A percentile compares a stretch with the other conserved stretches of the same genome.
phyloP scores from a whole-genome alignment of 1,284 basidiomycete species.

The Boletellus sp. region DNA sequence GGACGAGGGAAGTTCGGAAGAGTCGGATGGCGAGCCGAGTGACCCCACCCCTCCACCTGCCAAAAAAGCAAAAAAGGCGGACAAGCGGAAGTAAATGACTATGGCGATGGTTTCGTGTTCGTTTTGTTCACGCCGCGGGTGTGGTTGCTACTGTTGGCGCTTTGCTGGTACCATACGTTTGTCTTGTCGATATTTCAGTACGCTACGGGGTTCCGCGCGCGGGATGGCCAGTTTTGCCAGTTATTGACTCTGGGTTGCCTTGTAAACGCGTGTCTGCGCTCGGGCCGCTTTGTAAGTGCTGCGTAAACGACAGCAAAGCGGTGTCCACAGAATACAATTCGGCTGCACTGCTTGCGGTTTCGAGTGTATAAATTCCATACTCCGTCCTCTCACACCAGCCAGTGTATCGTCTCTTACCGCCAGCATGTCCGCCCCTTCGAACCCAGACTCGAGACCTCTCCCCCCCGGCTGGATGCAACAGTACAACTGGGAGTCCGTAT shows the following conservation, averaged over 20 bases:
- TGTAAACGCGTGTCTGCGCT: slow-evolving; percentile 14
- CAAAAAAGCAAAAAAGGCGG: slow-evolving; percentile 35
- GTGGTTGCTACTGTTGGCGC: slow-evolving; percentile 6
- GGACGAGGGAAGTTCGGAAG: slow-evolving; percentile 30
- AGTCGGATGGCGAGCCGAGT: slow-evolving; percentile 12
- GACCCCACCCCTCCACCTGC: slow-evolving; percentile 34
- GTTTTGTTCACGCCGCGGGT: slow-evolving; percentile 8
- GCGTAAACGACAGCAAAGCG: slow-evolving; percentile 35
- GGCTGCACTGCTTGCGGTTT: slow-evolving; percentile 19
- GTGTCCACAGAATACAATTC: slow-evolving; percentile 29
- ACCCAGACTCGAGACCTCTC: slow-evolving; percentile 60
- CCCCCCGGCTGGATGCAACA: slow-evolving; percentile 70
- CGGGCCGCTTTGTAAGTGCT: slow-evolving; percentile 20
- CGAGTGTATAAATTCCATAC: slow-evolving; percentile 28
- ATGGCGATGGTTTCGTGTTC: slow-evolving; percentile 3
- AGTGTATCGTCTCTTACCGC: slow-evolving; percentile 4
- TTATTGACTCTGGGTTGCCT: slow-evolving; percentile 5
- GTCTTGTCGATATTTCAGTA: slow-evolving; percentile 31
- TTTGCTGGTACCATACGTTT: slow-evolving; percentile 28
- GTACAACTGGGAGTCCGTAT: slow-evolving; percentile 62
- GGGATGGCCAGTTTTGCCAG: slow-evolving; percentile 2
- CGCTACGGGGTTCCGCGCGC: slow-evolving; percentile 16
- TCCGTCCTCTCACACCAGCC: slow-evolving; percentile 8
- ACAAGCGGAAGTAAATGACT: slow-evolving; percentile 31
- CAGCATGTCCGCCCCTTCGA: slow-evolving; percentile 46